A percentile compares a stretch with the other conserved stretches of the same genome.
phyloP scores from a whole-genome alignment of 352 stramenopile genomes.

The Phytophthora lateralis region DNA sequence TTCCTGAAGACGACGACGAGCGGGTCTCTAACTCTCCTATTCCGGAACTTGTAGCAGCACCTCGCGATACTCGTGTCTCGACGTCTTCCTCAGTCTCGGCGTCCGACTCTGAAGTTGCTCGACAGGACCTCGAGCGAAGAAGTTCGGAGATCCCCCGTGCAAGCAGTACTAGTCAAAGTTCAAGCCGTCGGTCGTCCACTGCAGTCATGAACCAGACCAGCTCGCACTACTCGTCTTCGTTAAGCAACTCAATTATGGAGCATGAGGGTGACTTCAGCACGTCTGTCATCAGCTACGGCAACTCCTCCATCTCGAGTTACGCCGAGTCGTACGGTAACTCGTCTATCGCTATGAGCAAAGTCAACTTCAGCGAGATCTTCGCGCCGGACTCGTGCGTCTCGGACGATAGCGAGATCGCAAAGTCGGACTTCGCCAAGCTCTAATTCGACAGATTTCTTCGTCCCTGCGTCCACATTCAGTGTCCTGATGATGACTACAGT shows the following conservation, averaged over 20 bases:
- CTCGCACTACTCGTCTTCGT: slow-evolving; percentile 43
- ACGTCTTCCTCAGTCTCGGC: slow-evolving; percentile 56
- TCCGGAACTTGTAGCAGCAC: slow-evolving; percentile 45
- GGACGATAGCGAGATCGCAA: slow-evolving; percentile 44
- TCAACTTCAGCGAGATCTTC: slow-evolving; percentile 77
- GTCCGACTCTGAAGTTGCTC: slow-evolving; percentile 39
- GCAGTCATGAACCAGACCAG: slow-evolving; percentile 36
- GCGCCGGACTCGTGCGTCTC: slow-evolving; percentile 41
- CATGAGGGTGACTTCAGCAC: slow-evolving; percentile 25
- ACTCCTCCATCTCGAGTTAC: slow-evolving; percentile 37
- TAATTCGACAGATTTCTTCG: slow-evolving; percentile 34
- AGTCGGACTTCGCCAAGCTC: slow-evolving; percentile 60
- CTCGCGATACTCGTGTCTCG: slow-evolving; percentile 41
- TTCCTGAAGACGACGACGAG: slow-evolving; percentile 26
- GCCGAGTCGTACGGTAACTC: slow-evolving; percentile 57
- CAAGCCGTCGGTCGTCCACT: slow-evolving; percentile 52
- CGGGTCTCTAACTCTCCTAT: slow-evolving; percentile 48
- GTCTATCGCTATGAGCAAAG: slow-evolving; percentile 59
- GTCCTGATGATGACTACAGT: slow-evolving; percentile 16
- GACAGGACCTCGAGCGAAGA: slow-evolving; percentile 27
- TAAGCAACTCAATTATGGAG: slow-evolving; percentile 28
- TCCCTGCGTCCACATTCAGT: slow-evolving; percentile 25
- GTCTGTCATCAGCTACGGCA: slow-evolving; percentile 37
- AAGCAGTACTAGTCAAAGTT: slow-evolving; percentile 21
- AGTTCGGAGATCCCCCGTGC: slow-evolving; percentile 22